phyloP scores from a whole-genome alignment of 2,329 filamentous ascomycete genomes.

The Harringtonia aguacate region DNA sequence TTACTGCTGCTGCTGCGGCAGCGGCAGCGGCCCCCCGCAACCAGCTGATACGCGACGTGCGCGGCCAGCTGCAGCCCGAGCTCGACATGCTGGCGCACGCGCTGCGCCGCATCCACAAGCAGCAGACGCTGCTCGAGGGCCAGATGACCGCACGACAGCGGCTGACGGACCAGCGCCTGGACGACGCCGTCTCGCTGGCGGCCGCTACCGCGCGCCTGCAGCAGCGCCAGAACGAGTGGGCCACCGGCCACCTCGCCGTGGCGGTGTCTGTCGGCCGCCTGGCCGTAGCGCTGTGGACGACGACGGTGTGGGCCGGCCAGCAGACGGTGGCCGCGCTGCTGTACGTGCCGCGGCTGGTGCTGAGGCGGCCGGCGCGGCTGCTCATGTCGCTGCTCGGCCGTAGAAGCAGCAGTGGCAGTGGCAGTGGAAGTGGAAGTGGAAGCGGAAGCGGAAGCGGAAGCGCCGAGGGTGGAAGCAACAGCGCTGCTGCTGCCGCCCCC shows the following conservation, averaged over 20 bases:
- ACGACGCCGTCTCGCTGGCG: conserved; percentile 72
- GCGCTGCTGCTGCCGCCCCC: no score
- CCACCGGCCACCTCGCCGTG: neutral
- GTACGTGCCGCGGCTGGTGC: conserved; percentile 6
- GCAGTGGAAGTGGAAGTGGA: no score
- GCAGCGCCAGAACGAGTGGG: conserved; percentile 12
- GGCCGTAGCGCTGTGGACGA: neutral
- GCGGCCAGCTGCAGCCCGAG: conserved; percentile 62
- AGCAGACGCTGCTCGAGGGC: conserved; percentile 61
- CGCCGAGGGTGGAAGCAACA: no score
- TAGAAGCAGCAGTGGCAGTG: no score
- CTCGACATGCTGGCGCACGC: conserved; percentile 82
- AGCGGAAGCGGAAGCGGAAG: no score
- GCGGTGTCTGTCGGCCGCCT: conserved; percentile 9
- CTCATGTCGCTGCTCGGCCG: neutral
- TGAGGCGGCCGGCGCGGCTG: neutral
- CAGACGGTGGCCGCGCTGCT: neutral
- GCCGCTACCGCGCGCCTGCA: conserved; percentile 55
- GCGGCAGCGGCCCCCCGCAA: no score
- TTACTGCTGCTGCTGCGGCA: no score
- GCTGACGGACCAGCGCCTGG: conserved; percentile 58
- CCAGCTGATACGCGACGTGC: conserved; percentile 45
- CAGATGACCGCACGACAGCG: conserved; percentile 68
- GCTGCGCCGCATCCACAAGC: conserved; percentile 85
- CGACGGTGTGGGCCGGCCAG: neutral